Evolutionary conservation across 306 rosid species (phyloP).

Genomic region (Lathyrus oleraceus): DNA sequence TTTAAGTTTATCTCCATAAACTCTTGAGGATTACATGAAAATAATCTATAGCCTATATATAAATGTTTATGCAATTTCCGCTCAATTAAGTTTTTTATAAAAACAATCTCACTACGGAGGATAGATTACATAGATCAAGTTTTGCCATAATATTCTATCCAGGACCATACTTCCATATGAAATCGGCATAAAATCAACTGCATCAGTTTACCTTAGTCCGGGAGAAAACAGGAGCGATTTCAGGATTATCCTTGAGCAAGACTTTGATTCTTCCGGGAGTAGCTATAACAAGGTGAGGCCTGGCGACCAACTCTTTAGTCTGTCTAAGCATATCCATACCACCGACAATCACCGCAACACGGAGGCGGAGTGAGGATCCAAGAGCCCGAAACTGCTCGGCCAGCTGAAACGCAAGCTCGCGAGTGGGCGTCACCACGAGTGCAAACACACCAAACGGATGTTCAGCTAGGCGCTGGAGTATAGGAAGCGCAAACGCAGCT

Average conservation of each 20-base stretch:
- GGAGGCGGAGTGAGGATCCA: constrained; percentile 63
- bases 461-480: constrained; percentile 68
- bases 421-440: constrained; percentile 75
- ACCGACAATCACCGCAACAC: constrained; percentile 76
- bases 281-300: constrained; percentile 86
- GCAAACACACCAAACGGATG: constrained; percentile 76
- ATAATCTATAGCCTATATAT: too few species aligned
- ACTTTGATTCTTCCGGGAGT: constrained; percentile 81
- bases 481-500: constrained; percentile 91
- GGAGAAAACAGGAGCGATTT: constrained; percentile 62
- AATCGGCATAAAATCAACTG: not conserved
- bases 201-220: constrained; percentile 54
- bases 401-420: constrained; percentile 81
- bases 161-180: too few species aligned
- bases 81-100: too few species aligned
- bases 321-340: constrained; percentile 79
- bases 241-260: constrained; percentile 68
- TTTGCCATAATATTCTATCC: too few species aligned
- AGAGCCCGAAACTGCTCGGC: constrained; percentile 79
- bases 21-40: not conserved
- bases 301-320: constrained; percentile 50
- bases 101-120: too few species aligned
- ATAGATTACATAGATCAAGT: too few species aligned
- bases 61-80: too few species aligned
- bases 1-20: not conserved